Evolutionary conservation across 352 stramenopile genomes (phyloP), one percentile per base, ranked within the genome.

Genomic region (Elongisporangium anandrum): DNA sequence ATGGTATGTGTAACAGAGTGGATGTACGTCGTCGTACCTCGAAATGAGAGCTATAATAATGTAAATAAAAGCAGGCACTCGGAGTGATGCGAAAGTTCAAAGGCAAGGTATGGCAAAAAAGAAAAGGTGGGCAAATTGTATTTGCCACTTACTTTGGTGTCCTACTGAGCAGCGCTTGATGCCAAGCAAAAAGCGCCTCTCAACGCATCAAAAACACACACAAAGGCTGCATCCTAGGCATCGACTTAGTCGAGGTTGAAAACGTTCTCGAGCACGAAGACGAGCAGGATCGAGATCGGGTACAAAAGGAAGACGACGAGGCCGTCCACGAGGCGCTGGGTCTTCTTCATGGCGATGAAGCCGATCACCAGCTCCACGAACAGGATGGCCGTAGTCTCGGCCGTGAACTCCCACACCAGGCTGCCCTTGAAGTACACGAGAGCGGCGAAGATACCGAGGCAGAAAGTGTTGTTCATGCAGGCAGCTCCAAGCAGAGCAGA

Each of bases 381-480:
- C 38, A 99, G 75, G 68, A 99, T 99, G 52, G 94, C 70, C 55
- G 98, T 87, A 10, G 96, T 99, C 76, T 99, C 97, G 22, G 97
- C 96, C 56, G 90, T 98, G 74, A 98, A 99, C 72, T 99, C 75
- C 97, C 97, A 99, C 53, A 97, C 93, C 21, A 99, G 79, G 45
- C 76, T 72, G 21, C 61, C 74, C 73, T 97, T 94, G 65, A 98
- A 97, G 63, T 91, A 98, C 70, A 99, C 97, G 47, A 99, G 84
- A 59, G 90, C 86, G 64, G 98, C 96, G 63, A 99, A 99, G 66
- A 99, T 98, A 34, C 90, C 96, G 19, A 99, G 82, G 66, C 94
- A 98, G 70, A 99, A 98, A n/a, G 97, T 99, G 80, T 99, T 99
- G 86, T 99, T 99, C 96, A 99, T 99, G 70, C 92, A 98, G 15